Evolutionary conservation across 75 land plant species (phyloP).

Genomic region (Pinus tabuliformis): DNA sequence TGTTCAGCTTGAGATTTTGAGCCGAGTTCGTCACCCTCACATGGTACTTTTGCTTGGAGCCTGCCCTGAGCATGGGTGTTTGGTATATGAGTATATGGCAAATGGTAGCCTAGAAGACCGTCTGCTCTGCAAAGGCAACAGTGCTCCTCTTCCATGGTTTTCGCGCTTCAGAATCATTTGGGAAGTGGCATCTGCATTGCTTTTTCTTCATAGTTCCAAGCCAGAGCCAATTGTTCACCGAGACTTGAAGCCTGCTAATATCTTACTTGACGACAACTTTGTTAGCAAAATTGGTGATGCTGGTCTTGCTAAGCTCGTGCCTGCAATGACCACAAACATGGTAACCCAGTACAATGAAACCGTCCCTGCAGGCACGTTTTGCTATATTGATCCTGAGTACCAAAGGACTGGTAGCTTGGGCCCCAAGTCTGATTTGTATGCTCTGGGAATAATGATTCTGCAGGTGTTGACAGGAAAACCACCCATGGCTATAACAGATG

Average conservation of each 20-base stretch:
- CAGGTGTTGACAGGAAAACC: constrained; percentile 62
- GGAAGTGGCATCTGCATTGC: constrained; percentile 44
- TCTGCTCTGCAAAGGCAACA: constrained; percentile 22
- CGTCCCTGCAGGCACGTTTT: neutral
- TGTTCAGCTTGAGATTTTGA: constrained; percentile 15
- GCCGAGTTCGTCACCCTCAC: no score
- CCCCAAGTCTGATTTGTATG: constrained; percentile 70
- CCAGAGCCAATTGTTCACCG: constrained; percentile 44
- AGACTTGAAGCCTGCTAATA: no score
- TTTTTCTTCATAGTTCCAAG: constrained; percentile 54
- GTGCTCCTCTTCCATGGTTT: constrained; percentile 33
- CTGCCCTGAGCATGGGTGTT: constrained; percentile 40
- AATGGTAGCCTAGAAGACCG: constrained; percentile 54
- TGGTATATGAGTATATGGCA: constrained; percentile 47
- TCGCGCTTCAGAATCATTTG: no score
- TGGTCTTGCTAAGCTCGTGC: constrained; percentile 56
- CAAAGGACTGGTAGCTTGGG: constrained; percentile 23
- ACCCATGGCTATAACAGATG: constrained; percentile 50
- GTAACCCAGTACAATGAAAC: constrained; percentile 40
- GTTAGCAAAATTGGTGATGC: constrained; percentile 4
- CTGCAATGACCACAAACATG: constrained; percentile 10
- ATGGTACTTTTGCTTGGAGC: constrained; percentile 39
- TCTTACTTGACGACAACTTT: no score
- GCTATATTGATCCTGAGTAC: no score
- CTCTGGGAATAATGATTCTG: constrained; percentile 62